phyloP scores from a whole-genome alignment of 441 rosid genomes.

The Gossypium schwendimanii region DNA sequence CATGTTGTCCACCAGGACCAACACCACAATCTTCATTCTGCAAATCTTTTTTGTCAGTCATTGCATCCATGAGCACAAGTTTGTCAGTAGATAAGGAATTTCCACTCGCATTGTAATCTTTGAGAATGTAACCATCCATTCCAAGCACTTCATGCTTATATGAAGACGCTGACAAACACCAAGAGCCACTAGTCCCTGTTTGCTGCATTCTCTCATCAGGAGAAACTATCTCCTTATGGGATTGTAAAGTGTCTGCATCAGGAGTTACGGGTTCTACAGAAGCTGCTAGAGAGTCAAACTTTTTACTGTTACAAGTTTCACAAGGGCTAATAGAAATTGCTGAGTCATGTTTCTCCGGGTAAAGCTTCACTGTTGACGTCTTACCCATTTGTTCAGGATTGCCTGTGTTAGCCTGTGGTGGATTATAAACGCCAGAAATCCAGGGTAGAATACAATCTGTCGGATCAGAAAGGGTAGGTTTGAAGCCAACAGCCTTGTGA shows the following conservation, averaged over 20 bases:
- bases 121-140: slow-evolving; percentile 7
- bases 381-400: slow-evolving; percentile 12
- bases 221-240: slow-evolving; percentile 22
- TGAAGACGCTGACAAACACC: slow-evolving; percentile 22
- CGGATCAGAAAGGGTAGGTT: slow-evolving; percentile 3
- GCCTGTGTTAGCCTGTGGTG: slow-evolving; percentile 13
- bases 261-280: slow-evolving; percentile 21
- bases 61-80: slow-evolving; percentile 16
- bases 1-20: slow-evolving; percentile 23
- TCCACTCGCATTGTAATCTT: slow-evolving; percentile 7
- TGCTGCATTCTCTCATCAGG: slow-evolving; percentile 26
- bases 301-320: slow-evolving; percentile 27
- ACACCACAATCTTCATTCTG: slow-evolving; percentile 23
- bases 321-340: slow-evolving; percentile 22
- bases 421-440: slow-evolving; percentile 9
- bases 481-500: slow-evolving; percentile 6
- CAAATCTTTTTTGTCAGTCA: slow-evolving; percentile 13
- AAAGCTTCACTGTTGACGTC: slow-evolving; percentile 14
- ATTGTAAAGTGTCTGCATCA: slow-evolving; percentile 19
- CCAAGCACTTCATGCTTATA: slow-evolving; percentile 16
- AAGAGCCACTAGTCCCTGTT: slow-evolving; percentile 17
- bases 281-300: slow-evolving; percentile 18
- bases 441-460: background rate
- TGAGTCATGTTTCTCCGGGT: slow-evolving; percentile 28
- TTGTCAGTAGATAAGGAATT: slow-evolving; percentile 18